phyloP scores from a whole-genome alignment of 2,329 filamentous ascomycete species.

The Diaporthe australafricana region DNA sequence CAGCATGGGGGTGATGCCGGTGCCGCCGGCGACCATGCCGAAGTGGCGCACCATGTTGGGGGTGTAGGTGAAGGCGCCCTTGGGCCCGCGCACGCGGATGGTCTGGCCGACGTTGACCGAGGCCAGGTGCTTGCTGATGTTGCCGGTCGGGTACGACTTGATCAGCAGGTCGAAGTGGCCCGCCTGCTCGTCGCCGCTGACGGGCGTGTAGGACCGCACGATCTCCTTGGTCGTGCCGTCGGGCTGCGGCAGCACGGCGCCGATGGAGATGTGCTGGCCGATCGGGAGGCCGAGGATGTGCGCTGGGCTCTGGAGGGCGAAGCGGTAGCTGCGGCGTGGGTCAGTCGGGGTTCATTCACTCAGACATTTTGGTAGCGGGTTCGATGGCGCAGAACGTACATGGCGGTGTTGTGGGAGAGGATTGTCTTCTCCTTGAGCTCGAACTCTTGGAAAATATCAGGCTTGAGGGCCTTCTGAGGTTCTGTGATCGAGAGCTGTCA shows the following conservation, averaged over 20 bases:
- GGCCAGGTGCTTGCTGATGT: conserved; percentile 95
- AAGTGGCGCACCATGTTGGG: conserved; percentile 97
- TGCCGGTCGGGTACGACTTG: conserved; percentile 97
- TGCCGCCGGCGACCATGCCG: conserved; percentile 97
- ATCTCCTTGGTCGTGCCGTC: conserved; percentile 85
- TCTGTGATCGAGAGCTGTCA: conserved; percentile 58
- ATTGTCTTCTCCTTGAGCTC: conserved; percentile 94
- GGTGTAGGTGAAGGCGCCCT: conserved; percentile 97
- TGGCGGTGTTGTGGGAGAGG: conserved; percentile 97
- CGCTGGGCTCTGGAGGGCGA: conserved; percentile 80
- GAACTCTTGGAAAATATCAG: conserved; percentile 89
- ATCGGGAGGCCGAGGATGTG: conserved; percentile 95
- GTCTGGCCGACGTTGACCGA: conserved; percentile 84
- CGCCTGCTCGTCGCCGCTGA: conserved; percentile 87
- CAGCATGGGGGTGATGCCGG: conserved; percentile 98
- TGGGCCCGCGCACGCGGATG: conserved; percentile 92
- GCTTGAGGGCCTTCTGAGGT: conserved; percentile 85
- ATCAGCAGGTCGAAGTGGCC: conserved; percentile 97
- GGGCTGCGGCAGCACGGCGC: conserved; percentile 75
- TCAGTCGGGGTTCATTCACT: background rate
- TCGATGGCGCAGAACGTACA: conserved; percentile 67
- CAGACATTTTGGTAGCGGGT: conserved; percentile 8
- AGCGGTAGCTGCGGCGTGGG: conserved; percentile 78
- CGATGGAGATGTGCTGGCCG: conserved; percentile 98
- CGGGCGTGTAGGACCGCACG: conserved; percentile 91